Evolutionary conservation across 192 early-diverging fungal species (phyloP).

Genomic region (Spinellus fusiger): DNA sequence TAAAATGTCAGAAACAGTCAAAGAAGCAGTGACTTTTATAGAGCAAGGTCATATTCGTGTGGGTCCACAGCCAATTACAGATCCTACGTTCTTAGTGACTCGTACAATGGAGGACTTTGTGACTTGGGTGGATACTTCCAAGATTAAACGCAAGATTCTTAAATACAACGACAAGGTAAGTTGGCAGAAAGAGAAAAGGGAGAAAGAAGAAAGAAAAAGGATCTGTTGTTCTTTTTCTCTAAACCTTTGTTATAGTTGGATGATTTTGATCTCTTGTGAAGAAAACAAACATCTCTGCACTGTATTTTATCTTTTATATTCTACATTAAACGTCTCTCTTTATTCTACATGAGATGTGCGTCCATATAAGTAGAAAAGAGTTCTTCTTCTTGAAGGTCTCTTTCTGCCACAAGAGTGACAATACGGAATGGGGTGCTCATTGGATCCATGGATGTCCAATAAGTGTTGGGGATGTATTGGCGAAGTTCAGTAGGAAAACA

Average conservation of each 20-base stretch:
- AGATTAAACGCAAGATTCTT: constrained; percentile 94
- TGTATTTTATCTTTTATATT: not conserved
- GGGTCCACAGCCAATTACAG: constrained; percentile 84
- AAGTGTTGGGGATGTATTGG: constrained; percentile 40
- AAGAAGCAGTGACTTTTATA: constrained; percentile 82
- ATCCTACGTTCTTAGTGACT: constrained; percentile 83
- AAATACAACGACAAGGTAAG: constrained; percentile 85
- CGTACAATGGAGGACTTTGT: constrained; percentile 94
- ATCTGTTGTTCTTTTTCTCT: not conserved
- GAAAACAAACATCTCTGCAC: not conserved
- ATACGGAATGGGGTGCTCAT: constrained; percentile 23
- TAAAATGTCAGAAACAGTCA: constrained; percentile 93
- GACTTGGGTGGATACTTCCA: constrained; percentile 96
- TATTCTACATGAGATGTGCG: not conserved
- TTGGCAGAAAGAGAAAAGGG: not conserved
- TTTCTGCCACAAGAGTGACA: constrained; percentile 28
- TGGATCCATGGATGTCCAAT: constrained; percentile 28
- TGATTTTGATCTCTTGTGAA: constrained; percentile 82
- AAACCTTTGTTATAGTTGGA: constrained; percentile 52
- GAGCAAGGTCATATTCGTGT: constrained; percentile 95
- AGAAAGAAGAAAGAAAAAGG: no score
- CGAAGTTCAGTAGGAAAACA: constrained; percentile 29
- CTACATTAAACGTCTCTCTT: not conserved
- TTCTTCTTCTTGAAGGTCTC: constrained; percentile 33
- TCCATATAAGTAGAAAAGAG: constrained; percentile 45